Evolutionary conservation across 768 basidiomycete species (phyloP).

Genomic region (Tulasnella calospora): DNA sequence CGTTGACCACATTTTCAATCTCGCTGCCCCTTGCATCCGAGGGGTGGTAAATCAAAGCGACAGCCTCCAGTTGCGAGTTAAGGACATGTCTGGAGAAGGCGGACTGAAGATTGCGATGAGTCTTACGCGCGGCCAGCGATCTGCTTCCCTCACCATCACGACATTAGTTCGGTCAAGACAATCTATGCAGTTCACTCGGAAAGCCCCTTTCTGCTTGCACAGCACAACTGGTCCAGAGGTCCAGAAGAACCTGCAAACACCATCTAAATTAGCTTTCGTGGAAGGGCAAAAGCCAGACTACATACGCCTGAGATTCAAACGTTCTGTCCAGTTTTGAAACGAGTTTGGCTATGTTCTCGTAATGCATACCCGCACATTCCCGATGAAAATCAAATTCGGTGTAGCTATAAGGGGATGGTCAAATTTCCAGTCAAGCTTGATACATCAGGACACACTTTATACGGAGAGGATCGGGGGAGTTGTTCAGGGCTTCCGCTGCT

Average conservation of each 20-base stretch:
- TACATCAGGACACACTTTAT: slow-evolving; percentile 46
- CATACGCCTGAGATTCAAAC: slow-evolving; percentile 77
- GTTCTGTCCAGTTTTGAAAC: slow-evolving; percentile 62
- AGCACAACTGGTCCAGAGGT: slow-evolving; percentile 62
- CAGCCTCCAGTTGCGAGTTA: slow-evolving; percentile 64
- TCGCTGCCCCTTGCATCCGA: slow-evolving; percentile 50
- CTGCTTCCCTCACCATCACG: slow-evolving; percentile 56
- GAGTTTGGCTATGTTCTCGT: slow-evolving; percentile 84
- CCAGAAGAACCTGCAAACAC: slow-evolving; percentile 65
- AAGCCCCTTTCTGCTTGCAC: slow-evolving; percentile 79
- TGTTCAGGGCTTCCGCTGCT: slow-evolving; percentile 53
- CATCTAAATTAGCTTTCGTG: background rate
- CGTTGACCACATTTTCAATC: slow-evolving; percentile 72
- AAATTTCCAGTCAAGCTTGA: background rate
- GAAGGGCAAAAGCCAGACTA: slow-evolving; percentile 23
- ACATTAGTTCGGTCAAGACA: slow-evolving; percentile 94
- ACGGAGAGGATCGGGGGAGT: slow-evolving; percentile 52
- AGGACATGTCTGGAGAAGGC: slow-evolving; percentile 86
- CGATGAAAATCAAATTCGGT: slow-evolving; percentile 80
- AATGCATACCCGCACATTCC: slow-evolving; percentile 96
- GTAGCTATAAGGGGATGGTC: slow-evolving; percentile 29
- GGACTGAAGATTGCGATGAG: slow-evolving; percentile 50
- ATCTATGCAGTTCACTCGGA: slow-evolving; percentile 92
- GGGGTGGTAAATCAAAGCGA: slow-evolving; percentile 58
- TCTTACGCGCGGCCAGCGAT: background rate